These are phyloP conservation scores for Phytopythium cucurbitacearum DNA, from an alignment of 352 stramenopile genomes.

Conservation along the genomic window DNA sequence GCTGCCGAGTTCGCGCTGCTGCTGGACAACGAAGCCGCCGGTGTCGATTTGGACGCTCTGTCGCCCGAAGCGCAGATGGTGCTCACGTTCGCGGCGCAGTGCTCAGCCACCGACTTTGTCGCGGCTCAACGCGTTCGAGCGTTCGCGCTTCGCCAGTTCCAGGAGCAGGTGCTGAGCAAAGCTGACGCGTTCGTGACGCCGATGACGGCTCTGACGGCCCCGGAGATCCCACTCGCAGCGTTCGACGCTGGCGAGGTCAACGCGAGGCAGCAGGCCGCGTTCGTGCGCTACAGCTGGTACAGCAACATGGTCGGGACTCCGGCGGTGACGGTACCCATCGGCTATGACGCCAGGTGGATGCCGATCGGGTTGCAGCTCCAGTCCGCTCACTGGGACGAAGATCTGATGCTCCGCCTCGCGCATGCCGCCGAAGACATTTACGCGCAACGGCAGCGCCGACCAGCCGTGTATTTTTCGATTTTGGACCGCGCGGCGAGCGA, in stretches of 20 bases:
- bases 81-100: constrained; percentile 59
- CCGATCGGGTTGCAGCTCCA: constrained; percentile 83
- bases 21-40: constrained; percentile 55
- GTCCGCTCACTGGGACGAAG: constrained; percentile 67
- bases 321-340: constrained; percentile 66
- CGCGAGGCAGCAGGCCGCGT: constrained; percentile 36
- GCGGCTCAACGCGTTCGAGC: constrained; percentile 79
- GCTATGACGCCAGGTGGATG: constrained; percentile 52
- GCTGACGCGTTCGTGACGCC: constrained; percentile 87
- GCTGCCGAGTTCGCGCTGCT: constrained; percentile 74
- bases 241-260: constrained; percentile 59
- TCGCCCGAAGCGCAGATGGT: constrained; percentile 74
- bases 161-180: constrained; percentile 70
- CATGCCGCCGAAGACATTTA: constrained; percentile 44
- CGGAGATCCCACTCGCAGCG: constrained; percentile 54
- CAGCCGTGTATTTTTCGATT: constrained; percentile 62
- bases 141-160: constrained; percentile 75
- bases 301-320: constrained; percentile 89
- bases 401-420: constrained; percentile 65
- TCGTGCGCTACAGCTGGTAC: constrained; percentile 84
- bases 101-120: constrained; percentile 75
- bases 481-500: constrained; percentile 31
- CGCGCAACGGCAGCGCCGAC: constrained; percentile 31
- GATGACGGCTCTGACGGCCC: constrained; percentile 67
- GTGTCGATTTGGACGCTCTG: constrained; percentile 23